phyloP scores from a whole-genome alignment of 805 yeast genomes.

The Jamesozyma lodderae region DNA sequence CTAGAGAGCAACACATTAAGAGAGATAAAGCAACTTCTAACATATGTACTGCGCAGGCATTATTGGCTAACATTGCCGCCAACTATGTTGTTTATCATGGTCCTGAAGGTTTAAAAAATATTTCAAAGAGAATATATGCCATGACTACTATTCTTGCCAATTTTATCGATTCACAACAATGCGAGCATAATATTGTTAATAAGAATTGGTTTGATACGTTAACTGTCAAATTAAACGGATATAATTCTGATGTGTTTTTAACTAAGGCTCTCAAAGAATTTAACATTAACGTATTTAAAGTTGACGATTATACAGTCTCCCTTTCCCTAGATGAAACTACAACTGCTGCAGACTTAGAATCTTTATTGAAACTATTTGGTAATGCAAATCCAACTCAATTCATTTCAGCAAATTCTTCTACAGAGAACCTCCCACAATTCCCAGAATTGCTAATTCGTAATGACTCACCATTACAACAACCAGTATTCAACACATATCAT shows the following conservation, averaged over 20 bases:
- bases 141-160: conserved; percentile 64
- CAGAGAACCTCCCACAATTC: conserved; percentile 36
- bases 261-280: conserved; percentile 39
- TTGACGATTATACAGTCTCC: conserved; percentile 51
- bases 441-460: conserved; percentile 44
- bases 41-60: conserved; percentile 96
- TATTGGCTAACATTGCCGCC: conserved; percentile 90
- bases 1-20: conserved; percentile 96
- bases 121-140: conserved; percentile 70
- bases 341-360: conserved; percentile 47
- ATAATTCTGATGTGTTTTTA: conserved; percentile 48
- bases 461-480: conserved; percentile 54
- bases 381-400: conserved; percentile 2
- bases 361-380: conserved; percentile 51
- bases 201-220: conserved; percentile 79
- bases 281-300: conserved; percentile 71
- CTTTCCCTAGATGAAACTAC: conserved; percentile 90
- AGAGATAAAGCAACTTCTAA: conserved; percentile 97
- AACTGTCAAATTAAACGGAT: conserved; percentile 47
- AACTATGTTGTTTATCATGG: conserved; percentile 97
- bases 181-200: conserved; percentile 37
- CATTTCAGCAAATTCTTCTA: not conserved
- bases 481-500: conserved; percentile 79
- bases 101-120: conserved; percentile 69
- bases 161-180: conserved; percentile 34